Evolutionary conservation across 1,284 basidiomycete species (phyloP).

Genomic region (Acaromyces ingoldii): DNA sequence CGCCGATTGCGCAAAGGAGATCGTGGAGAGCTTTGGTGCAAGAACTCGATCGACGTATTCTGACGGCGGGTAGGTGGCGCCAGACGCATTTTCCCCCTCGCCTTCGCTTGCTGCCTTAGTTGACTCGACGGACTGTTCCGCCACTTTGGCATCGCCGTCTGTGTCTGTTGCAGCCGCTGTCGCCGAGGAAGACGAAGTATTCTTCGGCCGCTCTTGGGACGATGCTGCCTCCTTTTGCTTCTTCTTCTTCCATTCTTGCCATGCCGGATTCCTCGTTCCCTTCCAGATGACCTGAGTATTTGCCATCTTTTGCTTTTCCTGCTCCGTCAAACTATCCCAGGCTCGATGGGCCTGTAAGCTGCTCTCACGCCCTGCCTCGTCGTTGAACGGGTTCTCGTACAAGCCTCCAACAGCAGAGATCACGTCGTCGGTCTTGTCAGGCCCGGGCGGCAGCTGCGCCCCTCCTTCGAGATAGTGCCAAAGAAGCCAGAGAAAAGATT

Average conservation of each 20-base stretch:
- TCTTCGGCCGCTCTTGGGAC: conserved; percentile 1
- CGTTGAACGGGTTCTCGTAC: conserved; percentile 43
- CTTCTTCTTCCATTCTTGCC: conserved; percentile 27
- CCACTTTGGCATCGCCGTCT: conserved; percentile 22
- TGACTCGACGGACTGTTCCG: background rate
- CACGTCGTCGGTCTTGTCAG: no score
- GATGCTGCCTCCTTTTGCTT: conserved; percentile 11
- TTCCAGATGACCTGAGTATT: conserved; percentile 25
- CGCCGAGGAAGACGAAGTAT: background rate
- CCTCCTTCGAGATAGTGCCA: conserved; percentile 48
- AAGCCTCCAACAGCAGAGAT: background rate
- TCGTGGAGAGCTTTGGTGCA: conserved; percentile 23
- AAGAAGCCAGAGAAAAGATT: conserved; percentile 45
- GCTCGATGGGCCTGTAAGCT: conserved; percentile 20
- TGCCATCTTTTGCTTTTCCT: conserved; percentile 22
- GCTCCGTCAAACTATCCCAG: conserved; percentile 19
- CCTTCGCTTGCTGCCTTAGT: no score
- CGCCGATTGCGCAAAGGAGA: conserved; percentile 21
- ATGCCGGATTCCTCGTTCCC: conserved; percentile 36
- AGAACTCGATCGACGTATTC: conserved; percentile 28
- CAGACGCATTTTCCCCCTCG: conserved; percentile 3
- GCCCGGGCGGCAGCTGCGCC: conserved; percentile 27
- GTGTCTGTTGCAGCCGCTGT: conserved; percentile 5
- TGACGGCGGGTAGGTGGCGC: background rate
- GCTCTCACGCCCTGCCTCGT: conserved; percentile 21